A percentile compares a stretch with the other conserved stretches of the same genome.
Evolutionary conservation across 2,329 filamentous ascomycete genomes (phyloP).

Genomic region (Diaporthe sp.): DNA sequence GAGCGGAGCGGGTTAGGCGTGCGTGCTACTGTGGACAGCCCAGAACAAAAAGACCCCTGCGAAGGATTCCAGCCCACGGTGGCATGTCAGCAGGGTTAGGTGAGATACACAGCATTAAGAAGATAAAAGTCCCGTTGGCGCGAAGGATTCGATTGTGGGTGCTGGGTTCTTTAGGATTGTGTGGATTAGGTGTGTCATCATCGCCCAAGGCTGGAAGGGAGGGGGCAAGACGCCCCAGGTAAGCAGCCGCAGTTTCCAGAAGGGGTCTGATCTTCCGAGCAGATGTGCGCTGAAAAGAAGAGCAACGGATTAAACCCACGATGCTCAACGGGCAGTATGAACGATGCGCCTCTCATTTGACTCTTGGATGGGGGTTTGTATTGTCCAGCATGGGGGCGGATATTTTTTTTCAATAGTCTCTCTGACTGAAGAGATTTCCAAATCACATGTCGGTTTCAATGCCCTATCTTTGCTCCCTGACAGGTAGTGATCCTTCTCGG

Average conservation of each 20-base stretch:
- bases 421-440: background rate
- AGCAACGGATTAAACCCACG: no score
- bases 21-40: background rate
- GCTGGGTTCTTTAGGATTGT: background rate
- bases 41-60: background rate
- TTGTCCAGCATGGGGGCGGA: no score
- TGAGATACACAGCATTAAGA: background rate
- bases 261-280: constrained; percentile 1
- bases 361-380: background rate
- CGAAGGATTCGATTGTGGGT: constrained; percentile 23
- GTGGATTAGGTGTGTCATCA: background rate
- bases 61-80: constrained; percentile 1
- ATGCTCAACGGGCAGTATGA: no score
- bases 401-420: no score
- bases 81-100: constrained; percentile 27
- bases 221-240: background rate
- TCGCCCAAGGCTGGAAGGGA: background rate
- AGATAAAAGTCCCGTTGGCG: constrained; percentile 12
- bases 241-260: constrained; percentile 12
- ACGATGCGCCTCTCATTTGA: background rate
- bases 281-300: background rate
- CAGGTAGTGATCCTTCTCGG: no score
- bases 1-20: constrained; percentile 1
- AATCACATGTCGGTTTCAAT: background rate
- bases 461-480: no score